phyloP scores from a whole-genome alignment of 2,329 filamentous ascomycete genomes.

The Cytospora mali region DNA sequence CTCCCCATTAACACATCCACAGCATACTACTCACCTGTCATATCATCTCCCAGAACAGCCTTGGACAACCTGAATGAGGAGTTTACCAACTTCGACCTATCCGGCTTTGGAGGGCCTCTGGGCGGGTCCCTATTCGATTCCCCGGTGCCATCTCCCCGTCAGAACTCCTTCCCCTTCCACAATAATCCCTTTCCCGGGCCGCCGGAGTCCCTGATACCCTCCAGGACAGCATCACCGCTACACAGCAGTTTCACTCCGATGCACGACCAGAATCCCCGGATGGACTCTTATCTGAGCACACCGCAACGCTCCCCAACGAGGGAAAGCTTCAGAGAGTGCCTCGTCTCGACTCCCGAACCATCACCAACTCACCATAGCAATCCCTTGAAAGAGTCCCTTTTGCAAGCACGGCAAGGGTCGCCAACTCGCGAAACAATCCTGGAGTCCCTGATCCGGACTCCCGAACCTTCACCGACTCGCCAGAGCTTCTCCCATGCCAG shows the following conservation, averaged over 20 bases:
- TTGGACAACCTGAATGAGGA: slow-evolving; percentile 28
- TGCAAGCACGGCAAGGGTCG: slow-evolving; percentile 25
- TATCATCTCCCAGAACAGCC: slow-evolving; percentile 25
- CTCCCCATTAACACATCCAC: slow-evolving; percentile 1
- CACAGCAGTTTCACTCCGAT: slow-evolving; percentile 14
- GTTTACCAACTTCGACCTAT: slow-evolving; percentile 28
- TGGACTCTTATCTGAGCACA: slow-evolving; percentile 21
- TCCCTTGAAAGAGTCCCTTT: slow-evolving; percentile 24
- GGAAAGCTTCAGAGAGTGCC: slow-evolving; percentile 24
- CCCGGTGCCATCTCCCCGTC: slow-evolving; percentile 26
- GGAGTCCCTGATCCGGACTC: slow-evolving; percentile 23
- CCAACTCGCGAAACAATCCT: slow-evolving; percentile 20
- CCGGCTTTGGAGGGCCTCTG: slow-evolving; percentile 25
- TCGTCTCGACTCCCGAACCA: slow-evolving; percentile 23
- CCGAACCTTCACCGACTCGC: slow-evolving; percentile 25
- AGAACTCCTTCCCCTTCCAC: slow-evolving; percentile 24
- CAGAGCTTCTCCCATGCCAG: slow-evolving; percentile 28
- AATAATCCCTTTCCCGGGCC: slow-evolving; percentile 26
- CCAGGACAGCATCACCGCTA: slow-evolving; percentile 25
- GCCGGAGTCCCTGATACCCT: slow-evolving; percentile 25
- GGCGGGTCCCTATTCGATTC: slow-evolving; percentile 23
- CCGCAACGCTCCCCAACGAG: slow-evolving; percentile 24
- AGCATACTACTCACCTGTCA: slow-evolving; percentile 28
- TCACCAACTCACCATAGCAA: slow-evolving; percentile 25
- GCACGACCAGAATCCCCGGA: slow-evolving; percentile 9